A percentile compares a stretch with the other conserved stretches of the same genome.
Evolutionary conservation across 768 basidiomycete genomes (phyloP).

Genomic region (Tubosaeta brunneosetosa): DNA sequence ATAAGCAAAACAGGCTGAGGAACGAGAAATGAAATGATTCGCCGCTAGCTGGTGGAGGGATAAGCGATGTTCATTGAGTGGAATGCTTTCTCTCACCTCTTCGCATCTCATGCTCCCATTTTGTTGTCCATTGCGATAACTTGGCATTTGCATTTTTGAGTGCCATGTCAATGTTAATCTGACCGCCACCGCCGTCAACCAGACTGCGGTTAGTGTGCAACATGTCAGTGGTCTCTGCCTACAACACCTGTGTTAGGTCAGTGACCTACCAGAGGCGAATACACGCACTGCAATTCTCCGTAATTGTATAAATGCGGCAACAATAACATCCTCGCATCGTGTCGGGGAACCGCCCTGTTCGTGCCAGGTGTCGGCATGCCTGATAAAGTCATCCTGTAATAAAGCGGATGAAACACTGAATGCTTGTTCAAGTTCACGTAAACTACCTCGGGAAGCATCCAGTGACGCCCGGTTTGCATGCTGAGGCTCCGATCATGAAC

Average conservation of each 20-base stretch:
- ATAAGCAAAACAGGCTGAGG: conserved; percentile 68
- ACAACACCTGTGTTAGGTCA: conserved; percentile 6
- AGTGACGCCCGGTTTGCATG: conserved; percentile 80
- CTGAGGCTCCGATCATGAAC: conserved; percentile 83
- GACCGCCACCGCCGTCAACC: conserved; percentile 43
- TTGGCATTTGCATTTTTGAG: conserved; percentile 69
- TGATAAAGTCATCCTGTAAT: conserved; percentile 61
- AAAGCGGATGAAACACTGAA: conserved; percentile 11
- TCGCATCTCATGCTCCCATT: conserved; percentile 71
- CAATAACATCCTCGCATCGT: conserved; percentile 78
- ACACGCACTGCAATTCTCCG: conserved; percentile 71
- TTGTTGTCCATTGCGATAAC: conserved; percentile 65
- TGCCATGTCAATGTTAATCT: conserved; percentile 70
- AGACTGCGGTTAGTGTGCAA: conserved; percentile 52
- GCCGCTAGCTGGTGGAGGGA: conserved; percentile 50
- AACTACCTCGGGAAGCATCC: conserved; percentile 78
- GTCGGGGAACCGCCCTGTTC: conserved; percentile 45
- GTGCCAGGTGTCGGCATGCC: conserved; percentile 69
- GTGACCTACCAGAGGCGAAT: not conserved
- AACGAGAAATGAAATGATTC: conserved; percentile 74
- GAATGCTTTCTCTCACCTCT: conserved; percentile 42
- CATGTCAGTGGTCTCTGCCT: conserved; percentile 79
- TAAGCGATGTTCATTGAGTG: conserved; percentile 1
- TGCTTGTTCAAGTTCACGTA: not conserved
- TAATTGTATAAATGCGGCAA: conserved; percentile 71